Evolutionary conservation across 2,329 filamentous ascomycete genomes (phyloP), one percentile per base, ranked within the genome.

Genomic region (Cercospora citrullina): DNA sequence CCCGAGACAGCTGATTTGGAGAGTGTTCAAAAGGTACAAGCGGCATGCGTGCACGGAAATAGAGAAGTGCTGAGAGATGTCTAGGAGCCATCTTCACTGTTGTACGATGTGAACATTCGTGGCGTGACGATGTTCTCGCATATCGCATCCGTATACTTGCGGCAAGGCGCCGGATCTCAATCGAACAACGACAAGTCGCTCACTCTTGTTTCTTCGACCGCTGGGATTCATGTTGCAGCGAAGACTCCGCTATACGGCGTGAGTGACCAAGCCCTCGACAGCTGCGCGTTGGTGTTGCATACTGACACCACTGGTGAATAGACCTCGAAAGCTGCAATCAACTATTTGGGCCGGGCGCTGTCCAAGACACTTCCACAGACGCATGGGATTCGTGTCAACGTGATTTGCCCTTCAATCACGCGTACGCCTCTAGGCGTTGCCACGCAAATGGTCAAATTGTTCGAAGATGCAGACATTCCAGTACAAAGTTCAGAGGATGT

Each of bases 221-320:
- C 36, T 6, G 36, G 36, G 16, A 6, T 42, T 2, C 36, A 42
- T 42, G 16, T 42, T 1, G 36, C 36, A n/a, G 5, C 6, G 1
- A 42, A 42, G 36, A 42, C 36, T 42, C 36, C 36, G 16, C 16
- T 42, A 7, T 42, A 42, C n/a, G 36, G 36, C 3, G 36, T 42
- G 3, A 42, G 36, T 42, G n/a, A n/a, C 5, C 36, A 39, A 39
- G 6, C 16, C 8, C 16, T 8, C 1, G 6, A 39, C 6, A n/a
- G 5, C 3, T 39, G 36, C 1, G 2, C 5, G 0, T 3, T 39
- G 16, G 16, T 16, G 3, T 7, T n/a, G 3, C 1, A 8, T n/a
- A 16, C 36, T 39, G 16, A 39, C 36, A n/a, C 1, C 2, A 1
- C 16, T 39, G 16, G 16, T 39, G 16, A 42, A 42, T 2, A 42